Evolutionary conservation across 1,284 basidiomycete genomes (phyloP), one percentile per base, ranked within the genome.

Genomic region (Cutaneotrichosporon arboriforme): DNA sequence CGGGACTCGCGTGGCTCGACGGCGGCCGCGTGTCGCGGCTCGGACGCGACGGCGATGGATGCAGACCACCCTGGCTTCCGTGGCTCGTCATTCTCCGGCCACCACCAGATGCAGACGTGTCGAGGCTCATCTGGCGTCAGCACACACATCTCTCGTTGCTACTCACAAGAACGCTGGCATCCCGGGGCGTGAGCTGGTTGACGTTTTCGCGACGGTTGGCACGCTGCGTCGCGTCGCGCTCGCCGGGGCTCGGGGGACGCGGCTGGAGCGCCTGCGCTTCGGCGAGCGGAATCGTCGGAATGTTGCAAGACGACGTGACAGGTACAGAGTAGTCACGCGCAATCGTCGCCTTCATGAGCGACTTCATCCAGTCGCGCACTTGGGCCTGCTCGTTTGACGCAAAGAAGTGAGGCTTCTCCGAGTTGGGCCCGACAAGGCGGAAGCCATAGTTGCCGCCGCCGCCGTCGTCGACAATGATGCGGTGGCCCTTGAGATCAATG

Each of bases 281-380:
- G 38, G 86, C 83, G 37, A 99, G 81, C 2, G 92, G 90, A 57
- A 99, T 97, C 2, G 93, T 98, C 3, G 92, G 89, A 54, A 97
- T 92, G 70, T 97, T 97, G 77, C 90, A 93, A 2, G 91, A 96
- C 7, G 93, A 97, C 21, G 97, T 86, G 51, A 98, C 93, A 21
- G 93, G 89, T 65, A 85, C 91, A 12, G 84, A 81, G 70, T 92
- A 94, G 73, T 96, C 91, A 52, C 96, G 79, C 15, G 84, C 87
- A 66, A 99, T 99, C 4, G 94, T 97, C 2, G 92, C 88, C 76
- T 98, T 99, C 90, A 97, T 97, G 64, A 99, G 83, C 10, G 91
- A 90, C 79, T 98, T 98, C 94, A 98, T 98, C 96, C 96, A 99
- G 62, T 91, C 90, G 13, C 96, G 83, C 44, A 97, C 81, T 36